phyloP scores from a whole-genome alignment of 2,329 filamentous ascomycete species.

The Penicillium brevicompactum region DNA sequence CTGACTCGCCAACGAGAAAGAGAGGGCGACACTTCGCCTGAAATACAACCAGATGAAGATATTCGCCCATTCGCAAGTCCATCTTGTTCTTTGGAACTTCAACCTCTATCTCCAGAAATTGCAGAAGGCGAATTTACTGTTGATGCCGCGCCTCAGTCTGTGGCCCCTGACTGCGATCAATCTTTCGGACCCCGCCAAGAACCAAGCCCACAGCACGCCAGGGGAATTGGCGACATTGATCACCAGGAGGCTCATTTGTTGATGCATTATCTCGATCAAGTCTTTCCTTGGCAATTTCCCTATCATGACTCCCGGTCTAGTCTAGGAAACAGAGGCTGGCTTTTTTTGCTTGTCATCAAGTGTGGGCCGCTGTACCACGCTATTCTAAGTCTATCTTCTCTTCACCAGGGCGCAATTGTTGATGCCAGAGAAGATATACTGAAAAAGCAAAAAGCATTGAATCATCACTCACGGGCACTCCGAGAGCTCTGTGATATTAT shows the following conservation, averaged over 20 bases:
- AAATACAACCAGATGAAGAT: neutral
- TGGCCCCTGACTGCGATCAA: neutral
- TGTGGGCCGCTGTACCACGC: constrained; percentile 8
- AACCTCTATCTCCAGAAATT: neutral
- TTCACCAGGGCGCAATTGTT: constrained; percentile 3
- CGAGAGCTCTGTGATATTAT: constrained; percentile 7
- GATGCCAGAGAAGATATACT: constrained; percentile 5
- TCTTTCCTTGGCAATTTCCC: constrained; percentile 9
- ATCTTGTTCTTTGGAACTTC: neutral
- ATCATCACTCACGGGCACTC: constrained; percentile 3
- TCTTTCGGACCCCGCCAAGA: neutral
- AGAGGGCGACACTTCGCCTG: neutral
- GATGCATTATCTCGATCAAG: constrained; percentile 11
- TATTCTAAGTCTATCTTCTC: constrained; percentile 3
- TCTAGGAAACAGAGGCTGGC: constrained; percentile 7
- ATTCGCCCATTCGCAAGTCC: neutral
- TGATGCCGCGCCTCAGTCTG: neutral
- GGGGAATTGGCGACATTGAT: neutral
- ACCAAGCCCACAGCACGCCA: neutral
- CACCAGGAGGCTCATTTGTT: constrained; percentile 3
- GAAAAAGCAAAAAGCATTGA: constrained; percentile 1
- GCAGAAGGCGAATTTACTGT: neutral
- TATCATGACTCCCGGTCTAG: constrained; percentile 3
- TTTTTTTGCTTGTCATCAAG: constrained; percentile 5
- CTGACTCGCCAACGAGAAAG: constrained; percentile 1